Evolutionary conservation across 148 eudicot species (phyloP).

Genomic region (Rheum nobile): DNA sequence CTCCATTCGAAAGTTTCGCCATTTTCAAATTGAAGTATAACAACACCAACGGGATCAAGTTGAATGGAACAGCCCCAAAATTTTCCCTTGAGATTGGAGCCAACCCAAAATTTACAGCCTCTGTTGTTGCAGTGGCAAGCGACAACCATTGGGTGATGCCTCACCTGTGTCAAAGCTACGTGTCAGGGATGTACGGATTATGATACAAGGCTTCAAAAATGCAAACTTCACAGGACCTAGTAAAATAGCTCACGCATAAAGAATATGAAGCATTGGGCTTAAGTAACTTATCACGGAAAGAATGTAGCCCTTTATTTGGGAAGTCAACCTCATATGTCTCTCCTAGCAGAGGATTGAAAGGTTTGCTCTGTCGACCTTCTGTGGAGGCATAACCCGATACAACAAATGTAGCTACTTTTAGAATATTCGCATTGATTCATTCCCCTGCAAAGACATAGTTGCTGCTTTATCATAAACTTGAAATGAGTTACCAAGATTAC

Average conservation of each 20-base stretch:
- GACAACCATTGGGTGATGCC: too few relatives aligned
- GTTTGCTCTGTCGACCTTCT: conserved; percentile 88
- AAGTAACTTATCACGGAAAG: conserved; percentile 81
- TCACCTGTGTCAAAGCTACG: too few relatives aligned
- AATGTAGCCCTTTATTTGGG: conserved; percentile 86
- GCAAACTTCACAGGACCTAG: not conserved
- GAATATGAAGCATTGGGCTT: not conserved
- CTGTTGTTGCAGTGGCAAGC: too few relatives aligned
- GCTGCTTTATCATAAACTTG: not conserved
- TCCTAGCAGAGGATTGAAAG: conserved; percentile 94
- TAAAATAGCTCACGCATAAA: not conserved
- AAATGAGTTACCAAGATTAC: not conserved
- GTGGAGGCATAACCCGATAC: conserved; percentile 90
- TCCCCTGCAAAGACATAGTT: conserved; percentile 40
- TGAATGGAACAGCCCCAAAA: too few relatives aligned
- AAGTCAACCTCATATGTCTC: conserved; percentile 96
- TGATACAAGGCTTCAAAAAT: too few relatives aligned
- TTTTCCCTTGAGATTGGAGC: too few relatives aligned
- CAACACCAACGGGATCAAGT: too few relatives aligned
- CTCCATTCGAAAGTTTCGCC: too few relatives aligned
- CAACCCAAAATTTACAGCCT: too few relatives aligned
- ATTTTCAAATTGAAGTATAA: too few relatives aligned
- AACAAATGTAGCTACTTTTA: conserved; percentile 94
- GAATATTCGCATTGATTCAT: conserved; percentile 66
- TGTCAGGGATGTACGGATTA: too few relatives aligned